Conservation (phyloP, 768 basidiomycete genomes). For the Rhizopogon vesiculosus region DNA sequence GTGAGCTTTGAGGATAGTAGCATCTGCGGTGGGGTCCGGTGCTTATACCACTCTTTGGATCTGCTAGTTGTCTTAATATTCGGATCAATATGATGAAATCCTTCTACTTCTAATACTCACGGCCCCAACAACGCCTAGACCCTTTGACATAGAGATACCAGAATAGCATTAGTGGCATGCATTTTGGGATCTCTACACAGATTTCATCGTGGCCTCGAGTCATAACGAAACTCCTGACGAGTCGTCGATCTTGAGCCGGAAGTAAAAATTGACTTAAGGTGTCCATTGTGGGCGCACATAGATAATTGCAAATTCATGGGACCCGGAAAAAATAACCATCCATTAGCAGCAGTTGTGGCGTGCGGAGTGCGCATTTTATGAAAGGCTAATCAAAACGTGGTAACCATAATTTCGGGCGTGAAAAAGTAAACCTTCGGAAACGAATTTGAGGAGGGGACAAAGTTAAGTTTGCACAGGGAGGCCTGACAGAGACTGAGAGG, state of each 20-base stretch:
- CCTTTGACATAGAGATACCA: background rate
- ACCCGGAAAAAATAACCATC: background rate
- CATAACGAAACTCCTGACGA: no score
- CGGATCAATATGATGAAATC: background rate
- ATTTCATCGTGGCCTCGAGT: no score
- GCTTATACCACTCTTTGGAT: background rate
- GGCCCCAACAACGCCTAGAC: background rate
- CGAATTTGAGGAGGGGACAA: constrained; percentile 1
- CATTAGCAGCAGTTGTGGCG: no score
- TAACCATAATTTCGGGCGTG: background rate
- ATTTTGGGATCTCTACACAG: background rate
- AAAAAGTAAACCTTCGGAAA: background rate
- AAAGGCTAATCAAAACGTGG: background rate
- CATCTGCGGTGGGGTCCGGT: background rate
- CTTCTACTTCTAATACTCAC: background rate
- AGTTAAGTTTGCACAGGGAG: background rate
- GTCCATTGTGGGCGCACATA: background rate
- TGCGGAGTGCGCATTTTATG: background rate
- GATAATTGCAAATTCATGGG: background rate
- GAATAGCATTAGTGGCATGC: no score
- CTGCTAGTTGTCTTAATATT: background rate
- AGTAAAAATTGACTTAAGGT: background rate
- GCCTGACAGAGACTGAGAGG: background rate
- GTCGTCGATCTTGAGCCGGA: background rate
- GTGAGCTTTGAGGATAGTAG: background rate